Conservation (phyloP, 495 filamentous ascomycete species). For the Penicillium pancosmium region DNA sequence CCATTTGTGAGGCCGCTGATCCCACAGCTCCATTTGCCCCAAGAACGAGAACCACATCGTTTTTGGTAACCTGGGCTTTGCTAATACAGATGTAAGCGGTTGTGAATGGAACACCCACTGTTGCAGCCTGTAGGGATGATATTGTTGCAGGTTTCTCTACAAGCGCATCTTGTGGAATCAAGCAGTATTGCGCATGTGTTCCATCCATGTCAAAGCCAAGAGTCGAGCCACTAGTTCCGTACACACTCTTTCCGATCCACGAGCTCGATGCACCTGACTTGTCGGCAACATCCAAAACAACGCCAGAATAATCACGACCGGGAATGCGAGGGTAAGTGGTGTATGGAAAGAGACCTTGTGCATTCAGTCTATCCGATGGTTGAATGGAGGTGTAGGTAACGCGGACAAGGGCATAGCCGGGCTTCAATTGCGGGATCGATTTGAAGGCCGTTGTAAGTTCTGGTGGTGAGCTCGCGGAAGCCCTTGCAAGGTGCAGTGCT, state of each 20-base stretch:
- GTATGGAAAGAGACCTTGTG: conserved; percentile 36
- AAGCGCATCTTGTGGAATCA: conserved; percentile 16
- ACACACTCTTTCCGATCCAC: conserved; percentile 27
- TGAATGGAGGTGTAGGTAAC: conserved; percentile 34
- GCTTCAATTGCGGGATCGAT: conserved; percentile 15
- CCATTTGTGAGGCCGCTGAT: conserved; percentile 22
- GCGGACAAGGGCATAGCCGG: conserved; percentile 21
- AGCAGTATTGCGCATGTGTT: conserved; percentile 22
- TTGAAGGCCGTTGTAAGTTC: conserved; percentile 1
- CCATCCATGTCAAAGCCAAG: conserved; percentile 22
- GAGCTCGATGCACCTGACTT: conserved; percentile 1
- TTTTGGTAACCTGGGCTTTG: conserved; percentile 6
- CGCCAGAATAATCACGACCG: conserved; percentile 38
- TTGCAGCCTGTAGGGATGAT: conserved; percentile 22
- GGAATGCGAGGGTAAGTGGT: conserved; percentile 44
- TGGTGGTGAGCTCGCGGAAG: neutral
- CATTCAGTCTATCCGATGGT: conserved; percentile 45
- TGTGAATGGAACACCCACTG: conserved; percentile 25
- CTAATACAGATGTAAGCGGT: conserved; percentile 21
- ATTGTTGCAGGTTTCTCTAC: conserved; percentile 19
- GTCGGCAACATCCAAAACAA: conserved; percentile 16
- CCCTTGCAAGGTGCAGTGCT: conserved; percentile 16
- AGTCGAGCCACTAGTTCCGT: conserved; percentile 22
- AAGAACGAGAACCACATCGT: conserved; percentile 21
- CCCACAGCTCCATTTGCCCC: conserved; percentile 27